Base-by-base conservation (phyloP, 1,284 basidiomycete species). In the Leccinum laetum region DNA sequence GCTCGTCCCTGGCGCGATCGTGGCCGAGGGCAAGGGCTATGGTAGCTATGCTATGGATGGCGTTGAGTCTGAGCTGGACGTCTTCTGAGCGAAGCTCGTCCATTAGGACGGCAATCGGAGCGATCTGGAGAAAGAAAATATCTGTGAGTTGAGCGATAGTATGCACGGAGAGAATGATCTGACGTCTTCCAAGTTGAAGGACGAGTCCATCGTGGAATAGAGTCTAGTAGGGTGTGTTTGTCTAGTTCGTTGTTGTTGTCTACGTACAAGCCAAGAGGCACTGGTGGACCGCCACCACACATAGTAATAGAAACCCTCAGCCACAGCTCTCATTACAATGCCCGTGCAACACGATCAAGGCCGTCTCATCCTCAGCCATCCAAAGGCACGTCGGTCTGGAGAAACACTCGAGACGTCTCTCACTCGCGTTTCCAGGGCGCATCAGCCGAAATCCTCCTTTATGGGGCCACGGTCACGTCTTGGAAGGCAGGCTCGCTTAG, bases 21-120 rank as follows among this genome's bases (percentile, higher is more conserved):
- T 96, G 91, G 13, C 98, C 98, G 61, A 99, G 87, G 49, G 98
- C 98, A 68, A 99, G 88, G 3, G 98, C 98, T 80, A 99, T 99
- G 63, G 98, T 99, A 67, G 96, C 96, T 75, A 99, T 89, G 79
- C 97, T 95, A 80, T 98, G 95, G 72, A 99, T 98, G 67, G 98
- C 97, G 75, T 98, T 98, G 73, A 99, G 84, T 62, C 98, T 92
- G 63, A 99, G 82, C 71, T 93, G 84, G 65, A 99, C 97, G 80
- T 99, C 98, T 77, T 98, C 96, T 60, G 94, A 94, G 77, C 95
- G 92, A 65, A 98, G 84, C 82, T 98, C 95, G 82, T 98, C 95
- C 88, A 97, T 95, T 63, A 96, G 86, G 78, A 96, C 89, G 72
- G 91, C 91, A 81, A 93, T 93, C 80, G 91, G 91, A 18, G 90